Percentiles rank a stretch among this genome's conserved stretches.
Conservation (phyloP, 495 filamentous ascomycete genomes). For the Pseudevernia furfuracea region DNA sequence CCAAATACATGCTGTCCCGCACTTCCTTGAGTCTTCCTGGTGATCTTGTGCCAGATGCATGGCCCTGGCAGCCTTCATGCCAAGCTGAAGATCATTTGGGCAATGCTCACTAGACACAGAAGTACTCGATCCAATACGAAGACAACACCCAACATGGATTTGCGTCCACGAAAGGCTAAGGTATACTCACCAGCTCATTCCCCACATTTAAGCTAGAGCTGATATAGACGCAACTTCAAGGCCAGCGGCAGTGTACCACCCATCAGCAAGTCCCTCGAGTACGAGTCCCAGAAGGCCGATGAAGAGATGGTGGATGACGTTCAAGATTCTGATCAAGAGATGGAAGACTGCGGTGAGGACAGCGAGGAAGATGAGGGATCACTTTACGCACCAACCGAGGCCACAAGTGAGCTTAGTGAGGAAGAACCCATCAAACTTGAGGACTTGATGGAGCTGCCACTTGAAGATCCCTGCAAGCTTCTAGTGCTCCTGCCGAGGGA, state of each 20-base stretch:
- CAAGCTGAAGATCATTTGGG: neutral
- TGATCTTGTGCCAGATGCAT: neutral
- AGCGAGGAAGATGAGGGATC: neutral
- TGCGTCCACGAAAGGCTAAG: neutral
- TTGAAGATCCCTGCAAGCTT: neutral
- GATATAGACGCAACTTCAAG: neutral
- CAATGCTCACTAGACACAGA: neutral
- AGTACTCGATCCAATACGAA: neutral
- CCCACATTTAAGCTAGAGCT: neutral
- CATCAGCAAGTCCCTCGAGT: neutral
- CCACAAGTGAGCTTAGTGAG: neutral
- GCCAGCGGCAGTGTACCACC: neutral
- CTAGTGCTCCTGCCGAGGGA: slow-evolving; percentile 3
- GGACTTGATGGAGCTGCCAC: neutral
- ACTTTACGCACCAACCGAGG: neutral
- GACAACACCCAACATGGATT: neutral
- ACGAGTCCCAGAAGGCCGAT: neutral
- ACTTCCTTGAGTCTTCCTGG: neutral
- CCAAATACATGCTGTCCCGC: neutral
- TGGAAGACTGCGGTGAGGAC: neutral
- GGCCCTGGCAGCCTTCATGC: neutral
- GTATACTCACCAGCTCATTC: neutral
- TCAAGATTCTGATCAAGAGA: neutral
- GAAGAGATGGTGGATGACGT: neutral
- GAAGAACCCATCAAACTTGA: neutral